Evolutionary conservation across 2,329 filamentous ascomycete species (phyloP).

Genomic region (Monilinia aucupariae): DNA sequence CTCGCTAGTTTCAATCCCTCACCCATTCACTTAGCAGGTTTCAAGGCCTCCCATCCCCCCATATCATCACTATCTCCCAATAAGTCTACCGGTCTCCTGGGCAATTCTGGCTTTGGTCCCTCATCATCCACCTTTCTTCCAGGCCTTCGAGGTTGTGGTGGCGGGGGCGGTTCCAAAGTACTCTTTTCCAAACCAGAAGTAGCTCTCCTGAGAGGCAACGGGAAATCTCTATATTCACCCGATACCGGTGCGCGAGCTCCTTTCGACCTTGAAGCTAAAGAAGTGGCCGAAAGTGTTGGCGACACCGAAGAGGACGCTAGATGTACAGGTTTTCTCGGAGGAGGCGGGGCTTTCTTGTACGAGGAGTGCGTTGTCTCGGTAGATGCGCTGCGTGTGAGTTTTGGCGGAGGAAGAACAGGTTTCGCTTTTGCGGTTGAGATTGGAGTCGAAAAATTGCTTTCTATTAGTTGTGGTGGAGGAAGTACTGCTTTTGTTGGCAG

Average conservation of each 20-base stretch:
- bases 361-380: constrained; percentile 29
- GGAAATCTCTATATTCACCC: constrained; percentile 22
- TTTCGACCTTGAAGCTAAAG: constrained; percentile 19
- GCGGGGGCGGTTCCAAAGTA: constrained; percentile 22
- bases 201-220: constrained; percentile 26
- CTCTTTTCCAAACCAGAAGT: constrained; percentile 20
- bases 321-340: constrained; percentile 33
- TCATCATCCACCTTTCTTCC: constrained; percentile 22
- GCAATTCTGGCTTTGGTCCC: constrained; percentile 27
- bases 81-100: constrained; percentile 30
- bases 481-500: constrained; percentile 15
- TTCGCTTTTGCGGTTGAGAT: constrained; percentile 14
- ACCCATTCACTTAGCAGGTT: constrained; percentile 21
- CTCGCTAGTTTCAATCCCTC: no score
- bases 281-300: constrained; percentile 22
- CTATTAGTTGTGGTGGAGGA: constrained; percentile 19
- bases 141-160: constrained; percentile 28
- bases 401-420: constrained; percentile 18
- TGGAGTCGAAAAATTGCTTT: constrained; percentile 12
- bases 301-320: constrained; percentile 25
- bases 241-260: constrained; percentile 11
- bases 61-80: constrained; percentile 28
- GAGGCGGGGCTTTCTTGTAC: constrained; percentile 33
- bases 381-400: constrained; percentile 27
- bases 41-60: constrained; percentile 31